These are phyloP conservation scores for Nidularia sp. DNA, from an alignment of 768 basidiomycete genomes.

Conservation along the genomic window DNA sequence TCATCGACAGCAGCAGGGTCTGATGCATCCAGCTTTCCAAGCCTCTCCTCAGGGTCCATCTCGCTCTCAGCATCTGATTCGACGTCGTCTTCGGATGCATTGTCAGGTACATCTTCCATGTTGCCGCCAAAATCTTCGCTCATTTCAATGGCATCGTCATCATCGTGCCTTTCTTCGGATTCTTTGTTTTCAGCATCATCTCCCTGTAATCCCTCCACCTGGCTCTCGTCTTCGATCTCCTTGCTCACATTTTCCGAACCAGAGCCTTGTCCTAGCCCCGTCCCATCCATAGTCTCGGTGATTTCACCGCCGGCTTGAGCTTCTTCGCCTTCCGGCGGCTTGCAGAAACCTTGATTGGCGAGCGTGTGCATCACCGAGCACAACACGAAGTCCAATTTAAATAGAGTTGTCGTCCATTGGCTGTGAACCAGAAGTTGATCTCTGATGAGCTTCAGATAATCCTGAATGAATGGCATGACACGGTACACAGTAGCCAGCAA, in stretches of 20 bases:
- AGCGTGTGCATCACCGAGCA: slow-evolving; percentile 71
- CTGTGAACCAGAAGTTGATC: slow-evolving; percentile 54
- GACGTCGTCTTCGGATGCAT: slow-evolving; percentile 44
- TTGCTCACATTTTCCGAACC: slow-evolving; percentile 88
- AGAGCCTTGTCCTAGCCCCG: slow-evolving; percentile 84
- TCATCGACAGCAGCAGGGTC: slow-evolving; percentile 90
- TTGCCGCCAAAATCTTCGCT: slow-evolving; percentile 84
- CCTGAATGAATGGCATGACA: slow-evolving; percentile 72
- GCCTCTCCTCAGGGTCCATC: slow-evolving; percentile 73
- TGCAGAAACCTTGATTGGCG: slow-evolving; percentile 88
- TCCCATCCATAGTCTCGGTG: slow-evolving; percentile 58
- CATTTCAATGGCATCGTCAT: slow-evolving; percentile 88
- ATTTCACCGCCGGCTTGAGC: slow-evolving; percentile 48
- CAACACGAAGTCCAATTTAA: slow-evolving; percentile 82
- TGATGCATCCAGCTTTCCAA: slow-evolving; percentile 76
- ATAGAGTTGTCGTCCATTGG: slow-evolving; percentile 69
- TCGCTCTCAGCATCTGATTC: slow-evolving; percentile 53
- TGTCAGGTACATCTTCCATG: slow-evolving; percentile 78
- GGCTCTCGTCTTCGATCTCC: slow-evolving; percentile 94
- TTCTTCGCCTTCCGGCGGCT: slow-evolving; percentile 71
- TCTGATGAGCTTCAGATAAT: slow-evolving; percentile 53
- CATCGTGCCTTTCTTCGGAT: slow-evolving; percentile 42
- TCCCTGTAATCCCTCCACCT: slow-evolving; percentile 88
- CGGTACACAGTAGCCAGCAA: slow-evolving; percentile 33
- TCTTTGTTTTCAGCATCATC: slow-evolving; percentile 49